Evolutionary conservation across 2,329 filamentous ascomycete genomes (phyloP), one percentile per base, ranked within the genome.

Genomic region (Phyllosticta paracitricarpa): DNA sequence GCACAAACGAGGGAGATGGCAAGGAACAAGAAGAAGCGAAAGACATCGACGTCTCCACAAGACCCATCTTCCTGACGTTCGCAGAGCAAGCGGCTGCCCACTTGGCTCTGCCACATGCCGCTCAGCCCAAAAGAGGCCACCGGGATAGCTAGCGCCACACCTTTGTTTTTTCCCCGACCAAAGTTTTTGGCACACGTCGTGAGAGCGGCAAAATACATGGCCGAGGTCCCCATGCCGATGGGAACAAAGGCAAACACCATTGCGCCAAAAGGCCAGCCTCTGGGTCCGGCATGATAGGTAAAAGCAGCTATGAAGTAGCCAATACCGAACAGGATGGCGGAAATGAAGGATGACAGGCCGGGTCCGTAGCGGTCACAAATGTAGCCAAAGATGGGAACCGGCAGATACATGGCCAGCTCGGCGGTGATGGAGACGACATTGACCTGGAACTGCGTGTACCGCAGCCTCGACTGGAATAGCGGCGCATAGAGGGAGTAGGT

Each of bases 161-260:
- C 94, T 68, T 93, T 88, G 69, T 95, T 87, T 69, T 87, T 89
- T 3, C 91, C 91, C 63, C 88, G 86, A 56, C 92, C 92, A 76
- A 97, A 99, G 76, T 97, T 99, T 84, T 99, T 99, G 40, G 94
- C 94, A 70, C 91, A 96, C 0, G 93, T 96, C 6, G 93, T 93
- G n/a, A 99, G 88, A 1, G 91, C 88, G 57, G 87, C 84, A 61
- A 97, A 81, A 73, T 97, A 99, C 85, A 97, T 91, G 73, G 84
- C 85, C 65, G 89, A 89, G 0, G 93, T 97, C 4, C 85, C 93
- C 64, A 87, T 82, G 1, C 94, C 94, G 62, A 99, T 85, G 58
- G 83, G 82, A 55, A 92, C 81, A 72, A 97, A 99, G 0, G 91
- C 87, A 60, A 90, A 71, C 5, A 97, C 78, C 93, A 99, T 96